A percentile compares a stretch with the other conserved stretches of the same genome.
These are phyloP conservation scores for Nicotiana sylvestris DNA, from an alignment of 257 asterid genomes.

Conservation along the genomic window DNA sequence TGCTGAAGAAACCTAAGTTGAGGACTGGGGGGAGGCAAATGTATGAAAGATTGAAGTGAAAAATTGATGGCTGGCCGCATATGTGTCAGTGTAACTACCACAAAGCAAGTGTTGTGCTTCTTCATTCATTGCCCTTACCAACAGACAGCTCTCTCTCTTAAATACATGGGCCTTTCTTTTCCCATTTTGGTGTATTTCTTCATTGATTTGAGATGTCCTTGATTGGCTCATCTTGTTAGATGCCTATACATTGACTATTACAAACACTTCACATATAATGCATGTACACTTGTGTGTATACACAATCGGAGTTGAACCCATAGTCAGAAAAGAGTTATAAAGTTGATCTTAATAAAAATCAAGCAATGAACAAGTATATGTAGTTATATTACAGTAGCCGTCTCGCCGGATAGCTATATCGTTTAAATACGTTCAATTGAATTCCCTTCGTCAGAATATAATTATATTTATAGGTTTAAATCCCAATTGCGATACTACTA, in stretches of 20 bases:
- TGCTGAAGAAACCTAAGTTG: background rate
- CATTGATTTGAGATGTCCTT: background rate
- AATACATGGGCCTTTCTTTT: background rate
- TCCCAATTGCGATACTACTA: no score
- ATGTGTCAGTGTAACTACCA: conserved; percentile 32
- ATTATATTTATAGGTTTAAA: no score
- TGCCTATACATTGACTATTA: background rate
- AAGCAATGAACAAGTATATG: background rate
- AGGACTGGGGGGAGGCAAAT: conserved; percentile 8
- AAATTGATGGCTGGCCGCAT: background rate
- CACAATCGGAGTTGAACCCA: no score
- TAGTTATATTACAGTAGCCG: no score
- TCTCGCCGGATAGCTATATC: no score
- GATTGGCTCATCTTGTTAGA: background rate
- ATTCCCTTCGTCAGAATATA: no score
- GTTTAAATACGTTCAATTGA: no score
- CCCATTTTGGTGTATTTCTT: background rate
- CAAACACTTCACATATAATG: background rate
- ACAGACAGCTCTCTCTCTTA: conserved; percentile 31
- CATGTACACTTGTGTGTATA: no score
- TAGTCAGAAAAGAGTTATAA: no score
- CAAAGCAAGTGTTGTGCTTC: conserved; percentile 20
- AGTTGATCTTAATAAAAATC: background rate
- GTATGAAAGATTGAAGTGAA: conserved; percentile 5
- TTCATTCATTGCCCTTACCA: conserved; percentile 31